Evolutionary conservation across 2,329 filamentous ascomycete species (phyloP).

Genomic region (Colletotrichum truncatum): DNA sequence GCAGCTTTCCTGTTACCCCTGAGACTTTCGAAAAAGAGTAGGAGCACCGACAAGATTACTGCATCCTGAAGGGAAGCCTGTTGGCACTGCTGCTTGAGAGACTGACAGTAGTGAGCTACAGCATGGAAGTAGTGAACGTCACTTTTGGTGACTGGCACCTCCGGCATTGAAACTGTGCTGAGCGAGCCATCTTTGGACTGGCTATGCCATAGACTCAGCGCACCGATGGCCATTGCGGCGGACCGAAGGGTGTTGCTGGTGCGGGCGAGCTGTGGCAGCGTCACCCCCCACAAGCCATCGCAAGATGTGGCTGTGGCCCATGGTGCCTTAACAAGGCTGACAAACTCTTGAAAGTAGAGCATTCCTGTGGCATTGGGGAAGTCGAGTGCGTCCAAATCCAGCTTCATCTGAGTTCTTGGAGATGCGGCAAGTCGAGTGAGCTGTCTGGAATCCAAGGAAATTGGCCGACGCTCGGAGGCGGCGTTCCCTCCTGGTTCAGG

Average conservation of each 20-base stretch:
- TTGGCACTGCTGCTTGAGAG: constrained; percentile 41
- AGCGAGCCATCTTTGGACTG: constrained; percentile 22
- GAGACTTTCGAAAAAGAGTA: constrained; percentile 42
- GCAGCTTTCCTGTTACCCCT: constrained; percentile 41
- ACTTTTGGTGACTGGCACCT: background rate
- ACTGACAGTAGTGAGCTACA: constrained; percentile 44
- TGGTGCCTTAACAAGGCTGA: constrained; percentile 36
- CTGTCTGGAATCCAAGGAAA: constrained; percentile 36
- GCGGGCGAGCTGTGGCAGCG: constrained; percentile 41
- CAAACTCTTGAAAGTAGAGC: constrained; percentile 43
- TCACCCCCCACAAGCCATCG: constrained; percentile 39
- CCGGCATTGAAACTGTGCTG: constrained; percentile 17
- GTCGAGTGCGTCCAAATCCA: constrained; percentile 30
- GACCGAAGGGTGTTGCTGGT: constrained; percentile 38
- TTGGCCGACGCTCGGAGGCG: constrained; percentile 19
- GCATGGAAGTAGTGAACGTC: constrained; percentile 43
- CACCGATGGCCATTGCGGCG: constrained; percentile 43
- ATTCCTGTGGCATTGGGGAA: constrained; percentile 28
- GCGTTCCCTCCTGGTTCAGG: constrained; percentile 25
- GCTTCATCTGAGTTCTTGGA: constrained; percentile 18
- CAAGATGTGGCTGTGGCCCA: constrained; percentile 39
- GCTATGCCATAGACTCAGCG: constrained; percentile 36
- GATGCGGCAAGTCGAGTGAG: background rate
- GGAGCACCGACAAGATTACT: constrained; percentile 41
- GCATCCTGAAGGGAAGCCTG: constrained; percentile 38